A percentile compares a stretch with the other conserved stretches of the same genome.
Evolutionary conservation across 139 green algal species (phyloP).

Genomic region (Eudorina sp.): DNA sequence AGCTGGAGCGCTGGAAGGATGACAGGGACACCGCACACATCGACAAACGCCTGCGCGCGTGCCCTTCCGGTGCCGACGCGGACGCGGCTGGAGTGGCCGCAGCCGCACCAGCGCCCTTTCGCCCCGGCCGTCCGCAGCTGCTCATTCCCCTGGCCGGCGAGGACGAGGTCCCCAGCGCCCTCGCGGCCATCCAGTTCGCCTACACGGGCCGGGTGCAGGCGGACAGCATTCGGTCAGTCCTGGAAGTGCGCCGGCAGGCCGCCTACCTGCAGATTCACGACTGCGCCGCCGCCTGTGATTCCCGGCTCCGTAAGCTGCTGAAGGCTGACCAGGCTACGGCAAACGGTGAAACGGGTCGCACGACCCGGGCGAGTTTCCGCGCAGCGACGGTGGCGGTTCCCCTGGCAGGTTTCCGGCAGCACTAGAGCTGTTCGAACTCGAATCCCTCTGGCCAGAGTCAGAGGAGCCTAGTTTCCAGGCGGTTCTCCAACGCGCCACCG

Average conservation of each 20-base stretch:
- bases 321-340: too few species aligned
- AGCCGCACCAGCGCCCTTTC: too few species aligned
- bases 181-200: not conserved
- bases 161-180: not conserved
- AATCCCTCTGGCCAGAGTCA: not conserved
- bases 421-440: not conserved
- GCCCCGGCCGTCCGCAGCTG: not conserved
- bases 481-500: too few species aligned
- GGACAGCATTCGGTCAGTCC: not conserved
- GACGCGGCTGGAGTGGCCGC: too few species aligned
- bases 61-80: too few species aligned
- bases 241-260: not conserved
- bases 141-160: constrained; percentile 3
- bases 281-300: not conserved
- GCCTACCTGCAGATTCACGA: constrained; percentile 2
- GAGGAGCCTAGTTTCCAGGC: too few species aligned
- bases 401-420: not conserved
- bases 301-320: not conserved
- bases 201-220: constrained; percentile 2
- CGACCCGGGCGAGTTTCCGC: too few species aligned
- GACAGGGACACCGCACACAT: too few species aligned
- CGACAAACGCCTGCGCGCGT: too few species aligned
- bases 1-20: too few species aligned
- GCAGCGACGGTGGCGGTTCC: not conserved
- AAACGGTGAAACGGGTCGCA: not conserved